Evolutionary conservation across 805 yeast species (phyloP), one percentile per base, ranked within the genome.

Genomic region (Myxozyma vanderwaltii): DNA sequence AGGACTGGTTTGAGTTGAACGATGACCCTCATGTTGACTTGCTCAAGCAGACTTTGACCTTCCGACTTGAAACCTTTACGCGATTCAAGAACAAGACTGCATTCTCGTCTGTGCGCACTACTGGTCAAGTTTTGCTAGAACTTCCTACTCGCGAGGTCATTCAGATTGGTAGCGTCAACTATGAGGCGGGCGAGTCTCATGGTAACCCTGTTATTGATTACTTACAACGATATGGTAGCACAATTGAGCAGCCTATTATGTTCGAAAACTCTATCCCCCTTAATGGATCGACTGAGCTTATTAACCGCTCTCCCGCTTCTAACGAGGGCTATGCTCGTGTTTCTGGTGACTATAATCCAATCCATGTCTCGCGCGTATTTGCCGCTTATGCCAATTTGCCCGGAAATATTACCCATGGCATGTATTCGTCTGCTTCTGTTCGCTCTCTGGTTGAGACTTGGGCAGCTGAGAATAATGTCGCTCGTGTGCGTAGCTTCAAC

Each of bases 181-280:
- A 92, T 76, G 88, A 85, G 74, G 96, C 97, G 63, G 96, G 92
- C 65, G 86, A 83, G 71, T 88, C 97, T 50, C 91, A 85, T 70
- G 99, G 99, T 77, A 94, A 94, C 80, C 99, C 99, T 62, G 99
- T 94, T 55, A 82, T 89, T 65, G 98, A 94, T 74, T 94, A 91
- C 80, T 82, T 94, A 74, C 78, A 84, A 68, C 88, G 99, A 81
- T 84, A 89, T 73, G 99, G 98, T 72, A 82, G 85, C 62, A 86
- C 96, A 58, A 87, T 94, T 70, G 99, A 94, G 80, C 96, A 91
- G 79, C 96, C 96, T 61, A 81, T 92, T 63, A 79, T 83, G 71
- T 88, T 94, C 73, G 99, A 92, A 76, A 88, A 89, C 73, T 82
- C 89, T 56, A 91, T 92, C 70, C 96, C 96, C 69, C 82, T 94